phyloP scores from a whole-genome alignment of 2,329 filamentous ascomycete genomes.

The Blumeria graminis region DNA sequence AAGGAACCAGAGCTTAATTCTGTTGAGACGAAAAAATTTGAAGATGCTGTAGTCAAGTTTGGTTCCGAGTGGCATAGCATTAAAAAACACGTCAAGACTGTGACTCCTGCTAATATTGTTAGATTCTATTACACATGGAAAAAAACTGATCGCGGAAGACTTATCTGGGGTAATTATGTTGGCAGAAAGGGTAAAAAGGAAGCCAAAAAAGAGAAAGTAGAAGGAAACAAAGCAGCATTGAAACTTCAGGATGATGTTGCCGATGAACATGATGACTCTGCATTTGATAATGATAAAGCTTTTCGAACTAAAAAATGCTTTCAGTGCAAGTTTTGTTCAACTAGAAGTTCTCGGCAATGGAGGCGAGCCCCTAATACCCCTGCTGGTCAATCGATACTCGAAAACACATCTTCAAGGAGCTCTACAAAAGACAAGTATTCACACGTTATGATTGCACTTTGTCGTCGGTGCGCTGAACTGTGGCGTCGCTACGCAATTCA shows the following conservation, averaged over 20 bases:
- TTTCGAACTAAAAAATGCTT: constrained; percentile 56
- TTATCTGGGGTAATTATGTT: constrained; percentile 75
- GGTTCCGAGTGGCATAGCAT: constrained; percentile 75
- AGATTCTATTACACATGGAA: constrained; percentile 98
- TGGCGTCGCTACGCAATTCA: constrained; percentile 94
- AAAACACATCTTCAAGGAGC: constrained; percentile 37
- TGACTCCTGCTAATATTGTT: constrained; percentile 57
- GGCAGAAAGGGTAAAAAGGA: constrained; percentile 82
- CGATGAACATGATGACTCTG: constrained; percentile 80
- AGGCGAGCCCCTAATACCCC: constrained; percentile 60
- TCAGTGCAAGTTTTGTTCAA: constrained; percentile 79
- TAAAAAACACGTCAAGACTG: constrained; percentile 63
- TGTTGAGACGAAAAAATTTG: constrained; percentile 69
- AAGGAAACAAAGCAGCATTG: constrained; percentile 20
- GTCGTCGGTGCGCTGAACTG: constrained; percentile 69
- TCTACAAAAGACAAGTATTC: constrained; percentile 47
- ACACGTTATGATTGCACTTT: constrained; percentile 59
- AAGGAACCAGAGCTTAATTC: constrained; percentile 64
- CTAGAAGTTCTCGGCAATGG: constrained; percentile 68
- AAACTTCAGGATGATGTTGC: constrained; percentile 84
- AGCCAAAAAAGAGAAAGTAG: constrained; percentile 45
- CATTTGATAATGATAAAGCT: constrained; percentile 73
- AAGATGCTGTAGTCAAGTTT: constrained; percentile 71
- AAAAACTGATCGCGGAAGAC: constrained; percentile 62
- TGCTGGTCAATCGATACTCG: constrained; percentile 42